Conservation (phyloP, 805 yeast species). For the Wickerhamiella azymoides region DNA sequence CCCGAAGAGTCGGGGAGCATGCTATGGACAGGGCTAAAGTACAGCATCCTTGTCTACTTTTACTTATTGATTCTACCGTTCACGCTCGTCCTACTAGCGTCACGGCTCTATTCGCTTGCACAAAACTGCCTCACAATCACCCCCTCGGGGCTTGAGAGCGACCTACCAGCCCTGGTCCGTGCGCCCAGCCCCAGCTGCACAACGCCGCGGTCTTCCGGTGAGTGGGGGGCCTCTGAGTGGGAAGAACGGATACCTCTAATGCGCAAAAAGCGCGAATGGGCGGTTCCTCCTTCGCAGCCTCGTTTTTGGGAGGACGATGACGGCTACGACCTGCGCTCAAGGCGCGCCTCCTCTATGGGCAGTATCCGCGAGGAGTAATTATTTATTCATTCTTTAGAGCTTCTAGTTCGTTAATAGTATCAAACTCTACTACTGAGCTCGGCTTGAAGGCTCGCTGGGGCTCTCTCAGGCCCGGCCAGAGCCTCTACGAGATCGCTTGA, state of each 20-base stretch:
- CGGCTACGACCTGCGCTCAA: neutral
- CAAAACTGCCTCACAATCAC: neutral
- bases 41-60: neutral
- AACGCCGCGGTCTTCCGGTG: slow-evolving; percentile 5
- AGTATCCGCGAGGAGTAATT: neutral
- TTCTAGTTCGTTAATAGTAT: neutral
- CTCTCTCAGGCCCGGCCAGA: too few relatives aligned
- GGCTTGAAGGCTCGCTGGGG: neutral
- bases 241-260: neutral
- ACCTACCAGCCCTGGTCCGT: neutral
- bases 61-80: slow-evolving; percentile 1
- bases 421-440: neutral
- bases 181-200: neutral
- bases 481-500: too few relatives aligned
- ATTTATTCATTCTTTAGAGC: neutral
- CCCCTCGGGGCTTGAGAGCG: neutral
- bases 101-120: neutral
- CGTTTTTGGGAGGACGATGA: slow-evolving; percentile 8
- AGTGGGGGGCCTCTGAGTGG: slow-evolving; percentile 3
- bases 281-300: neutral
- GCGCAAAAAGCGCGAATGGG: neutral
- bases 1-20: neutral
- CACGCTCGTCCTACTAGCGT: neutral
- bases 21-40: slow-evolving; percentile 3
- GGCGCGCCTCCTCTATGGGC: neutral